Evolutionary conservation across 192 early-diverging fungal genomes (phyloP), one percentile per base, ranked within the genome.

Genomic region (Coemansia biformis): DNA sequence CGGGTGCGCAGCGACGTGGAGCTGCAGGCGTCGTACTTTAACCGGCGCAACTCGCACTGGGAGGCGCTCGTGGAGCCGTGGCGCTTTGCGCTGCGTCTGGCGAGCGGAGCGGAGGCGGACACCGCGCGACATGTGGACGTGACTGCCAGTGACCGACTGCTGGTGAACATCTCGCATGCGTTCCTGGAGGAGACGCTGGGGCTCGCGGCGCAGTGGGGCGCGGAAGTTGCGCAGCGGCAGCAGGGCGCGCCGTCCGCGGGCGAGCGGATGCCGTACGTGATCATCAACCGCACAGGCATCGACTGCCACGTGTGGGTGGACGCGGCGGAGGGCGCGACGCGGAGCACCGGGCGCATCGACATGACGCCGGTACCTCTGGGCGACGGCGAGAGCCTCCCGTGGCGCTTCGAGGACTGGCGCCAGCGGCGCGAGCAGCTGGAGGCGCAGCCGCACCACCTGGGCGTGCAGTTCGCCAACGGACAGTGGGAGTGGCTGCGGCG

Each of bases 401-500:
- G 95, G 95, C 79, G 90, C n/a, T 96, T 96, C 52, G 92, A 93
- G 48, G 91, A 99, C 58, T 99, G 94, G 94, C 78, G 89, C 45
- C 83, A 81, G 30, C 82, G 87, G 66, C 85, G 94, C 44, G 91
- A 95, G 75, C 88, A 87, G 58, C 52, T 69, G 35, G 63, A 63
- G 40, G 64, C 53, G 32, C 59, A 75, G 29, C 83, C 83, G 46
- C 94, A 98, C 47, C 80, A 81, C 47, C 56, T 98, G 11, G 90
- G 85, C 21, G 55, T 95, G 12, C 91, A 93, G 66, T 79, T 96
- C 42, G 70, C 88, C 41, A 87, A 88, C 15, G 81, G 85, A 3
- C 66, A 77, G 46, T 96, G 93, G 92, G 93, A 98, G 65, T 89
- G 87, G 53, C 72, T 96, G 32, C 92, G 90, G 43, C 84, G 84